phyloP scores from a whole-genome alignment of 441 rosid genomes.

The Euphorbia schlechtendalii region DNA sequence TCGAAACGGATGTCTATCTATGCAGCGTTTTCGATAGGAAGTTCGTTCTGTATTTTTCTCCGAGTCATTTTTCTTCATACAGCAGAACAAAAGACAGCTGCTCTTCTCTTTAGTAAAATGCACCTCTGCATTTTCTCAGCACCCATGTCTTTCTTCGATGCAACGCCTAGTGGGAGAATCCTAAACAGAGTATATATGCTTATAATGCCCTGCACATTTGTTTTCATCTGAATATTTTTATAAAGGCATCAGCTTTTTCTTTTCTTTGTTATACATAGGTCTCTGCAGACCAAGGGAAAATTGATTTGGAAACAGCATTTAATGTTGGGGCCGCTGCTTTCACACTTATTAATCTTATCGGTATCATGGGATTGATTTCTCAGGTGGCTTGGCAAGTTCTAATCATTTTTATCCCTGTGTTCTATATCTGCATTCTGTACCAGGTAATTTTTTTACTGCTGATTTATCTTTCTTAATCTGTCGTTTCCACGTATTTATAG shows the following conservation, averaged over 20 bases:
- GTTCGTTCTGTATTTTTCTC: conserved; percentile 60
- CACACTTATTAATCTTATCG: conserved; percentile 55
- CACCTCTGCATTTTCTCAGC: conserved; percentile 66
- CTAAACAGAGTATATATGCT: conserved; percentile 53
- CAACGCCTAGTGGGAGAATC: conserved; percentile 78
- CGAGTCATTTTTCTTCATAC: conserved; percentile 55
- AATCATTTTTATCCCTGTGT: conserved; percentile 10
- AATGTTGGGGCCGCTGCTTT: conserved; percentile 44
- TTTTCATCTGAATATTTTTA: conserved; percentile 20
- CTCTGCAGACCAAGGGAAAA: conserved; percentile 80
- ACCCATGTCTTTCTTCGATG: conserved; percentile 84
- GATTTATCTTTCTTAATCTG: not conserved
- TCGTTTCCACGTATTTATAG: no score
- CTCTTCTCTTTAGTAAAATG: conserved; percentile 64
- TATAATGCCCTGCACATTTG: not conserved
- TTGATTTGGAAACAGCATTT: conserved; percentile 50
- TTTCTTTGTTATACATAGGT: conserved; percentile 31
- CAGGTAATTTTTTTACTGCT: conserved; percentile 4
- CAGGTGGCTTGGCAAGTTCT: conserved; percentile 44
- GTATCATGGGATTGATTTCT: conserved; percentile 78
- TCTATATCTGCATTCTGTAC: conserved; percentile 11
- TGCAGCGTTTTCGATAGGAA: conserved; percentile 56
- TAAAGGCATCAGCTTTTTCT: no score
- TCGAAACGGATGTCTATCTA: conserved; percentile 50
- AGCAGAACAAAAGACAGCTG: conserved; percentile 76